Evolutionary conservation across 2,329 filamentous ascomycete genomes (phyloP).

Genomic region (Myotisia sp.): DNA sequence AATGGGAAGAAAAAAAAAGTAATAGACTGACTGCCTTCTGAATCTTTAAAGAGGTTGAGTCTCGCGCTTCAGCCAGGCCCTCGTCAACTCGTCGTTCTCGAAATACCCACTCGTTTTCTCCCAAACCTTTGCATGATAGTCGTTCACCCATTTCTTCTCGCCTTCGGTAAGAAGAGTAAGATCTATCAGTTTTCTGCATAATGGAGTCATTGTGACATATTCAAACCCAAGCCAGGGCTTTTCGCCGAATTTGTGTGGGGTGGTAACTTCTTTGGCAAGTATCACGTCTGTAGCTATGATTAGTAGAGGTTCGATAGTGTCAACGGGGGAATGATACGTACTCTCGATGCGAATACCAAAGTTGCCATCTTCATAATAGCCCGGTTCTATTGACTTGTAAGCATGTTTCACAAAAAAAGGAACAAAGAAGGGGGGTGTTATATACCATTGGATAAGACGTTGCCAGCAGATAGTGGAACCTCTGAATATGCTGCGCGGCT

Average conservation of each 20-base stretch:
- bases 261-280: constrained; percentile 78
- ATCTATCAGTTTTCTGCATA: constrained; percentile 81
- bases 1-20: too few relatives aligned
- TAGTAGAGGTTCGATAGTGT: background rate
- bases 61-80: constrained; percentile 74
- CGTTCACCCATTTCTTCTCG: constrained; percentile 78
- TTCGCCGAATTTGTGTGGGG: constrained; percentile 75
- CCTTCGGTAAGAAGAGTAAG: constrained; percentile 51
- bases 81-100: constrained; percentile 53
- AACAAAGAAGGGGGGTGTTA: background rate
- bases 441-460: constrained; percentile 70
- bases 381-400: constrained; percentile 48
- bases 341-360: constrained; percentile 94
- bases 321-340: constrained; percentile 35
- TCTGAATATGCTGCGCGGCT: constrained; percentile 84
- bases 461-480: constrained; percentile 75
- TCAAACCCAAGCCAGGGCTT: constrained; percentile 93
- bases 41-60: constrained; percentile 42
- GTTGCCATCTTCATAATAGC: constrained; percentile 89
- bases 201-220: constrained; percentile 92
- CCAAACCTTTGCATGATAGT: constrained; percentile 66
- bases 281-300: constrained; percentile 48
- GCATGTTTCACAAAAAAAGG: background rate
- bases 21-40: constrained; percentile 21
- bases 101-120: constrained; percentile 71